Conservation (phyloP, 2,329 filamentous ascomycete species). For the Colletotrichum sansevieriae region DNA sequence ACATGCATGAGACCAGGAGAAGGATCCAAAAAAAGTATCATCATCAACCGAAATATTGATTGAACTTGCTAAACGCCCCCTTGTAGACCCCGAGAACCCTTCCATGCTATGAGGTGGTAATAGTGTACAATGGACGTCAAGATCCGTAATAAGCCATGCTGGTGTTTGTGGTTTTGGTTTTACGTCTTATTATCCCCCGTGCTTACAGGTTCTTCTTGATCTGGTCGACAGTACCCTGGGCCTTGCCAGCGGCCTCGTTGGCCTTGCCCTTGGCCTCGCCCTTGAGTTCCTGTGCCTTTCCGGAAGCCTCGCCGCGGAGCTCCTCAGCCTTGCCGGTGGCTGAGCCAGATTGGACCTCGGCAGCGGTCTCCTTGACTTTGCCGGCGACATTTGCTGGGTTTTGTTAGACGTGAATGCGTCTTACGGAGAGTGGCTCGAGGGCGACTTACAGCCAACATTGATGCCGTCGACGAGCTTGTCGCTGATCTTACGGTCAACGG, state of each 20-base stretch:
- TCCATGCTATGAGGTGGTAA: conserved; percentile 34
- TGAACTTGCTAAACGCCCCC: conserved; percentile 28
- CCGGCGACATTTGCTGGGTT: conserved; percentile 53
- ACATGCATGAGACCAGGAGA: no score
- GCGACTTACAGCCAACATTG: conserved; percentile 66
- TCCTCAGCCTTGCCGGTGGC: conserved; percentile 54
- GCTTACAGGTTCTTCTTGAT: conserved; percentile 49
- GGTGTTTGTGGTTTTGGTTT: not conserved
- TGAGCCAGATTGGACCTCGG: conserved; percentile 53
- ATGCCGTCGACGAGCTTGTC: conserved; percentile 74
- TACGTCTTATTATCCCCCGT: not conserved
- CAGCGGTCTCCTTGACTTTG: conserved; percentile 63
- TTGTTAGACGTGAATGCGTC: not conserved
- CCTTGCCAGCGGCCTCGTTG: conserved; percentile 54
- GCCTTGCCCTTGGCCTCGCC: conserved; percentile 52
- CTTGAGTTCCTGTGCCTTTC: conserved; percentile 55
- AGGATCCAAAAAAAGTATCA: not conserved
- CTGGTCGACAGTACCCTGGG: conserved; percentile 59
- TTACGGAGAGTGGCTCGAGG: not conserved
- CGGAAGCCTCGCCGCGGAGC: conserved; percentile 54
- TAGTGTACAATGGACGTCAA: conserved; percentile 27
- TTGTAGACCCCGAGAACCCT: conserved; percentile 28
- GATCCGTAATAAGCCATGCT: conserved; percentile 20
- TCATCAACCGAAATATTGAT: conserved; percentile 16
- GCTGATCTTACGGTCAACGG: conserved; percentile 70